A percentile compares a stretch with the other conserved stretches of the same genome.
Conservation (phyloP, 495 filamentous ascomycete species). For the Haplographium delicatum region DNA sequence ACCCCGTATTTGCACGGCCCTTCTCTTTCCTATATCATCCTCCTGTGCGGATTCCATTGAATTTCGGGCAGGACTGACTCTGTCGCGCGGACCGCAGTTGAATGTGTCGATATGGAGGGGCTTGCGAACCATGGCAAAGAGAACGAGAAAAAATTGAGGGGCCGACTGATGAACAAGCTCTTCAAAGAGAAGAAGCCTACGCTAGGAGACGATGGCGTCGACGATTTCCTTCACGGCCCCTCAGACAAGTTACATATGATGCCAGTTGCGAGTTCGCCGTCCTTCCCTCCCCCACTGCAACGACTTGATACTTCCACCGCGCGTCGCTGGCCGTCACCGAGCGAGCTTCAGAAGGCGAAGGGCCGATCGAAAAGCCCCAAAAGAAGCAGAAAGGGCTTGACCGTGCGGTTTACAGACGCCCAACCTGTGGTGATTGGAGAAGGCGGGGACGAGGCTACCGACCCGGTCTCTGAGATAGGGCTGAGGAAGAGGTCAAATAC, state of each 20-base stretch:
- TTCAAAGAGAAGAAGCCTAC: slow-evolving; percentile 22
- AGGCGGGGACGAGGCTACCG: slow-evolving; percentile 77
- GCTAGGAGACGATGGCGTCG: background rate
- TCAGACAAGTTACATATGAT: slow-evolving; percentile 24
- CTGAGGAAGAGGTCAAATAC: slow-evolving; percentile 36
- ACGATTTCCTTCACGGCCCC: slow-evolving; percentile 19
- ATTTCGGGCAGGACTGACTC: background rate
- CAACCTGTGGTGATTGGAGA: slow-evolving; percentile 76
- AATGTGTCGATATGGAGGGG: slow-evolving; percentile 15
- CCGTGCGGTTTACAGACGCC: slow-evolving; percentile 63
- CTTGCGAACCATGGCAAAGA: slow-evolving; percentile 16
- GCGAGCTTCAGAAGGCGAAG: slow-evolving; percentile 12
- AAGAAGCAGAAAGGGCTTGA: slow-evolving; percentile 53
- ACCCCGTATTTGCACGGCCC: background rate
- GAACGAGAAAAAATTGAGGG: slow-evolving; percentile 17
- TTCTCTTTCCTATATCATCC: background rate
- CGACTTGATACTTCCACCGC: slow-evolving; percentile 23
- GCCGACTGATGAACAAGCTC: slow-evolving; percentile 20
- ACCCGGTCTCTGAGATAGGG: slow-evolving; percentile 62
- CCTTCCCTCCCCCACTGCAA: slow-evolving; percentile 12
- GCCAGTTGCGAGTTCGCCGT: slow-evolving; percentile 7
- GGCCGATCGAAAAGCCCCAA: slow-evolving; percentile 20
- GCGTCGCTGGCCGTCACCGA: slow-evolving; percentile 25
- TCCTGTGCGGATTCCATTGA: background rate
- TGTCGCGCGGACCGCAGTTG: background rate